Evolutionary conservation across 1,284 basidiomycete genomes (phyloP).

Genomic region (Vanrija pseudolonga): DNA sequence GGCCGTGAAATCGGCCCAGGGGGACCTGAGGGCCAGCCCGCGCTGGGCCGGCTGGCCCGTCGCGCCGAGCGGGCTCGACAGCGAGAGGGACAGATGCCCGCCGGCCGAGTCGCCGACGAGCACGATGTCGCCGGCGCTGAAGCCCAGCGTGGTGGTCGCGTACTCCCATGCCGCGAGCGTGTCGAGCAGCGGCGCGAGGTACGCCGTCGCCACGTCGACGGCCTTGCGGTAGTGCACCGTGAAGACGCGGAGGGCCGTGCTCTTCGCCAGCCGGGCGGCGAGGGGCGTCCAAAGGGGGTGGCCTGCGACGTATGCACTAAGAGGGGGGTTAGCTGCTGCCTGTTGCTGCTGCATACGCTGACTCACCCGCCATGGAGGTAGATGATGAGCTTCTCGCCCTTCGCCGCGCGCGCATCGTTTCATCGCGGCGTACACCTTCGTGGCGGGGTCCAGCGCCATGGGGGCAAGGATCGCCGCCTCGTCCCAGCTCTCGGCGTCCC

Average conservation of each 20-base stretch:
- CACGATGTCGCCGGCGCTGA: conserved; percentile 55
- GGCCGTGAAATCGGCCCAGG: conserved; percentile 55
- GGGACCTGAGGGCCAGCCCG: conserved; percentile 56
- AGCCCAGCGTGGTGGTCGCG: conserved; percentile 51
- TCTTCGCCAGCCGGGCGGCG: conserved; percentile 13
- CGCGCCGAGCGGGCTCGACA: conserved; percentile 19
- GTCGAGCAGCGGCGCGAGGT: conserved; percentile 61
- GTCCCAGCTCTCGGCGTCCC: background rate
- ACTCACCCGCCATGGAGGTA: conserved; percentile 32
- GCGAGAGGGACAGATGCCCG: conserved; percentile 59
- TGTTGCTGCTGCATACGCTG: conserved; percentile 1
- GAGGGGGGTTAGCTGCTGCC: too few species aligned
- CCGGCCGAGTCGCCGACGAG: conserved; percentile 65
- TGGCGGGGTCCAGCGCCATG: background rate
- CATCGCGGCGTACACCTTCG: background rate
- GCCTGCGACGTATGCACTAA: conserved; percentile 21
- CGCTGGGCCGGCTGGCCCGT: conserved; percentile 49
- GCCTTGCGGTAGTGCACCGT: conserved; percentile 26
- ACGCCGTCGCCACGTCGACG: conserved; percentile 36
- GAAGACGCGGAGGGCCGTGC: conserved; percentile 10
- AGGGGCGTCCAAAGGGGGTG: conserved; percentile 24
- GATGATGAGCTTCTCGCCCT: conserved; percentile 21
- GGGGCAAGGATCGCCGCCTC: background rate
- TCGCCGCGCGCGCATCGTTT: background rate
- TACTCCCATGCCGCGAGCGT: conserved; percentile 59